Base-by-base conservation (phyloP, 768 basidiomycete species). In the Suillus decipiens region DNA sequence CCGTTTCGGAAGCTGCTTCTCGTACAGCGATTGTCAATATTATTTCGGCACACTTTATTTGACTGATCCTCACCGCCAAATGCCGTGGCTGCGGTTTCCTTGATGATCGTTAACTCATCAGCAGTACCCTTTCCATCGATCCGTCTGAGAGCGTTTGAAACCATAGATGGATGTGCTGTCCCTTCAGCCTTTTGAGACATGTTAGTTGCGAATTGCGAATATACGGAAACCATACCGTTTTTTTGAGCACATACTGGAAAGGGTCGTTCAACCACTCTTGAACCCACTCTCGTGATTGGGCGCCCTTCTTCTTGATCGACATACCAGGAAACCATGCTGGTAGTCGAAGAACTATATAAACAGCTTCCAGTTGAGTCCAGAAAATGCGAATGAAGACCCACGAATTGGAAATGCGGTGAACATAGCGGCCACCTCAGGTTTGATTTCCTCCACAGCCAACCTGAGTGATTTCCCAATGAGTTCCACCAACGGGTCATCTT, bases 311-410 rank as follows among this genome's bases (percentile, higher is more conserved):
- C n/a, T 73, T 69, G 61, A 79, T 71, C 5, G 61, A 56, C 58
- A 71, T 67, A 48, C 77, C 75, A 34, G 75, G 71, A 22, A 75
- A 31, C 69, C 75, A 76, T 28, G 63, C 61, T 22, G 71, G 69
- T 17, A 75, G 62, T 15, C 66, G 64, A 11, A 71, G 66, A 28
- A 77, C 70, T 67, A 47, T 63, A 17, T 66, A 67, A 22, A 19
- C 3, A 65, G 24, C 14, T 22, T 65, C 5, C 6, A 57, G 56
- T 57, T 24, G 7, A 57, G 39, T 15, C 28, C 36, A 36, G 14
- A 61, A 51, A 48, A 47, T 69, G 36, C 15, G 10, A 33, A 14
- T 19, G 39, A 45, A 34, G 22, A 58, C 14, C 17, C 54, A 53
- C 69, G 22, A 34, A 61, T 59, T 36, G 66, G 68, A 56, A 67